A percentile compares a stretch with the other conserved stretches of the same genome.
Evolutionary conservation across 805 yeast genomes (phyloP).

Genomic region (Starmerella bombi): DNA sequence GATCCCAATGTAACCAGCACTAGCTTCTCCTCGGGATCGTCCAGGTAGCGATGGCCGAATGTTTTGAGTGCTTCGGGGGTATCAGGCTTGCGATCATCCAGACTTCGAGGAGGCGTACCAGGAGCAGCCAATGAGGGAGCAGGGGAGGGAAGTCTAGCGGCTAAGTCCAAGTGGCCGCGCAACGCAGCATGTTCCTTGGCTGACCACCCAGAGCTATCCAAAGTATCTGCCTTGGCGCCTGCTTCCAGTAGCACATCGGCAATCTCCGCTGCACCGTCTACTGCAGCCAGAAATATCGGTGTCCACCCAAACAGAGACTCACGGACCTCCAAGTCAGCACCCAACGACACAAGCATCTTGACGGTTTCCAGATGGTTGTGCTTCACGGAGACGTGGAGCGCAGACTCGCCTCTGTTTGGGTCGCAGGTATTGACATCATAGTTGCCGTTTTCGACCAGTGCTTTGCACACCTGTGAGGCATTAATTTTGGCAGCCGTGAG

Average conservation of each 20-base stretch:
- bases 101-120: neutral
- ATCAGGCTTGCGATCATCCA: slow-evolving; percentile 6
- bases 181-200: slow-evolving; percentile 95
- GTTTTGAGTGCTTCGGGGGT: slow-evolving; percentile 51
- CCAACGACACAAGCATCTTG: slow-evolving; percentile 41
- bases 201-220: slow-evolving; percentile 86
- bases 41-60: slow-evolving; percentile 68
- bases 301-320: slow-evolving; percentile 87
- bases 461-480: slow-evolving; percentile 41
- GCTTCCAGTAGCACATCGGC: slow-evolving; percentile 41
- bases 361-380: slow-evolving; percentile 43
- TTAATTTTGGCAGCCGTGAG: slow-evolving; percentile 57
- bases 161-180: slow-evolving; percentile 68
- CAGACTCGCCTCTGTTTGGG: slow-evolving; percentile 46
- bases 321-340: slow-evolving; percentile 62
- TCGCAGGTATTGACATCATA: slow-evolving; percentile 55
- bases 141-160: slow-evolving; percentile 37
- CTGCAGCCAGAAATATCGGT: slow-evolving; percentile 78
- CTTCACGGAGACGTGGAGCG: slow-evolving; percentile 69
- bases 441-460: slow-evolving; percentile 35
- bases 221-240: slow-evolving; percentile 41
- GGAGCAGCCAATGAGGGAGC: slow-evolving; percentile 1
- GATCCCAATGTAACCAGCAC: slow-evolving; percentile 78
- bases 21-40: slow-evolving; percentile 45
- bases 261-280: slow-evolving; percentile 58